These are phyloP conservation scores for Escovopsis weberi DNA, from an alignment of 2,329 filamentous ascomycete genomes.

Conservation along the genomic window DNA sequence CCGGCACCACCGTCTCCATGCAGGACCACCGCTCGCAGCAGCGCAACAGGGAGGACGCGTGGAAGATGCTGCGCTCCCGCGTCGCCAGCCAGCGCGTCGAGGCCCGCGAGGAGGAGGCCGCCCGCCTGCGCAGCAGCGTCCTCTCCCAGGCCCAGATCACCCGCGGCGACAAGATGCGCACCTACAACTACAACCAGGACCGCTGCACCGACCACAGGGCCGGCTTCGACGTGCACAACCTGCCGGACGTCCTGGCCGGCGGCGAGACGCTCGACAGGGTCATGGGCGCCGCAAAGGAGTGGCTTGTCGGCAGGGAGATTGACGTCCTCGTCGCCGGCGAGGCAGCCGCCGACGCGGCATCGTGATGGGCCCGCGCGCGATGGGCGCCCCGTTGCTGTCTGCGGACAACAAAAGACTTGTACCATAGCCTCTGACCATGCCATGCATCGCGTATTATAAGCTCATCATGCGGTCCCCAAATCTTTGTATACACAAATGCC, in stretches of 20 bases:
- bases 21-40: slow-evolving; percentile 87
- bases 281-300: slow-evolving; percentile 63
- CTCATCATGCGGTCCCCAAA: slow-evolving; percentile 6
- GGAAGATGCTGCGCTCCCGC: slow-evolving; percentile 68
- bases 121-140: slow-evolving; percentile 60
- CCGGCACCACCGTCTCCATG: slow-evolving; percentile 75
- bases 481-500: slow-evolving; percentile 3
- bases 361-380: too few species aligned
- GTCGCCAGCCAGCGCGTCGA: slow-evolving; percentile 70
- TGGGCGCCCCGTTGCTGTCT: too few species aligned
- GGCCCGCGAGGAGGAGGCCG: slow-evolving; percentile 67
- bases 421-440: too few species aligned
- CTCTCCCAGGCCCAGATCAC: slow-evolving; percentile 72
- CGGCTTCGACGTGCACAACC: slow-evolving; percentile 62
- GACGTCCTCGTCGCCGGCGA: slow-evolving; percentile 54
- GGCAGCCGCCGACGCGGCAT: slow-evolving; percentile 15
- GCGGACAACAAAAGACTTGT: too few species aligned
- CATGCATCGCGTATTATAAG: slow-evolving; percentile 3
- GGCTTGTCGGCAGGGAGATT: slow-evolving; percentile 64
- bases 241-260: slow-evolving; percentile 68
- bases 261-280: slow-evolving; percentile 55
- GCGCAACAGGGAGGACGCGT: slow-evolving; percentile 76
- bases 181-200: slow-evolving; percentile 66
- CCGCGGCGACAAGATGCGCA: slow-evolving; percentile 83
- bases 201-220: slow-evolving; percentile 82